Evolutionary conservation across 1,284 basidiomycete genomes (phyloP).

Genomic region (Cutaneotrichosporon sp.): DNA sequence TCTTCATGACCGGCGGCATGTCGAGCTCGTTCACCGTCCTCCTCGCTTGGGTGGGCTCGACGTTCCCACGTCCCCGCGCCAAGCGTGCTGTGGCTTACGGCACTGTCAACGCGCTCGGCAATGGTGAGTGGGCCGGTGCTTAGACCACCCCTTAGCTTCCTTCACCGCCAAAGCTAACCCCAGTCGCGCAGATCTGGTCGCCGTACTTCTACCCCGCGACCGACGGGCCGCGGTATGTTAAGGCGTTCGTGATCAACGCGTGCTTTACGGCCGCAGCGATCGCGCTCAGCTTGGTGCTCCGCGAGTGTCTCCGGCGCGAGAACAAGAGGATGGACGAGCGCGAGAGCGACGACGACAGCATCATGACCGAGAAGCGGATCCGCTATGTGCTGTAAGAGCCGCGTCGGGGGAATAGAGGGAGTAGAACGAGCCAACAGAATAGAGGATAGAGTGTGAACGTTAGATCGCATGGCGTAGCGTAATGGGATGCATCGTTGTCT

Average conservation of each 20-base stretch:
- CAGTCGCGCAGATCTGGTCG: slow-evolving; percentile 42
- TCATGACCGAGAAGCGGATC: background rate
- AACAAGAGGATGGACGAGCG: slow-evolving; percentile 22
- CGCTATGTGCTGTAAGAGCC: background rate
- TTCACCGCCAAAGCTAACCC: background rate
- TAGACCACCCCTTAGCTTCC: background rate
- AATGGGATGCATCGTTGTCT: too few relatives aligned
- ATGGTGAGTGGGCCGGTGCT: too few relatives aligned
- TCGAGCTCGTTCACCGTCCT: slow-evolving; percentile 40
- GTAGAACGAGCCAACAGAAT: too few relatives aligned
- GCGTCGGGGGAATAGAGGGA: background rate
- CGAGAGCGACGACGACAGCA: slow-evolving; percentile 1
- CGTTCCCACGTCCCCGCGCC: slow-evolving; percentile 41
- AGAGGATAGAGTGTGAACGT: too few relatives aligned
- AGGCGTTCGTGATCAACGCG: slow-evolving; percentile 38
- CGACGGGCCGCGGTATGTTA: slow-evolving; percentile 25
- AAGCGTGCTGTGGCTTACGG: slow-evolving; percentile 44
- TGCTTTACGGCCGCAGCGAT: slow-evolving; percentile 34
- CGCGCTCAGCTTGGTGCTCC: slow-evolving; percentile 29
- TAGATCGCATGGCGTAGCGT: too few relatives aligned
- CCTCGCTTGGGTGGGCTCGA: slow-evolving; percentile 42
- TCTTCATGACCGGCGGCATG: slow-evolving; percentile 38
- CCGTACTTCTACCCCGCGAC: slow-evolving; percentile 41
- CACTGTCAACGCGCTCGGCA: slow-evolving; percentile 40
- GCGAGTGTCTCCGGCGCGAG: slow-evolving; percentile 31